Percentiles rank a stretch among this genome's conserved stretches.
Conservation (phyloP, 2,329 filamentous ascomycete genomes). For the Colletotrichum simmondsii region DNA sequence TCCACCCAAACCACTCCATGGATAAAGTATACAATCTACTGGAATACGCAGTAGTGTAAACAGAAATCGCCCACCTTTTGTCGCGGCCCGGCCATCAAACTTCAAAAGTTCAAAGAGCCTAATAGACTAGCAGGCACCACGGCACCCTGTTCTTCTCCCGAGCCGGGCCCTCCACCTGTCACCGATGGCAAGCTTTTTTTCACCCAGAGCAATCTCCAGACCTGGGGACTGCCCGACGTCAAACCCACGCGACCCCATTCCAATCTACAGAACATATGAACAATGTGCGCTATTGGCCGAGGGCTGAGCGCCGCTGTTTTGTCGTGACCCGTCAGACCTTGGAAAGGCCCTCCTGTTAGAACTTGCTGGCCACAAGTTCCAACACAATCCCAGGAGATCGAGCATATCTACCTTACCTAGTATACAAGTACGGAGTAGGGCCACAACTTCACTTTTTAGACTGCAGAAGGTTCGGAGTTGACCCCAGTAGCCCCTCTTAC, state of each 20-base stretch:
- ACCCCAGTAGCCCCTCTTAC: not conserved
- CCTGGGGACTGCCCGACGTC: not conserved
- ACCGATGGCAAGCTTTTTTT: constrained; percentile 6
- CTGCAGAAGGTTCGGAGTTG: not conserved
- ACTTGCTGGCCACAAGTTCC: constrained; percentile 1
- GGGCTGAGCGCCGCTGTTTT: constrained; percentile 4
- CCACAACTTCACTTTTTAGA: not conserved
- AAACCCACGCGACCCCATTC: not conserved
- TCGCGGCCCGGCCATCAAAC: not conserved
- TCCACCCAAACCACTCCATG: not conserved
- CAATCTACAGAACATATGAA: not conserved
- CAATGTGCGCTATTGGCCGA: constrained; percentile 1
- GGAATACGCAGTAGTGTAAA: too few species aligned
- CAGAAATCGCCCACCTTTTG: not conserved
- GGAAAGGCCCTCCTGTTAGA: constrained; percentile 2
- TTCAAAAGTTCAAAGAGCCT: not conserved
- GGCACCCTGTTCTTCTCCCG: not conserved
- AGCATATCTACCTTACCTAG: not conserved
- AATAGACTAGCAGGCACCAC: not conserved
- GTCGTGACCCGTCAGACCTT: not conserved
- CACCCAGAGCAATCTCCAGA: constrained; percentile 1
- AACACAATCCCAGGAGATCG: not conserved
- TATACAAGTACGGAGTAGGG: not conserved
- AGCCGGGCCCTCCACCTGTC: constrained; percentile 2
- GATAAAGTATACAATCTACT: too few species aligned